These are phyloP conservation scores for Candida jianshihensis DNA, from an alignment of 805 yeast genomes.

Conservation along the genomic window DNA sequence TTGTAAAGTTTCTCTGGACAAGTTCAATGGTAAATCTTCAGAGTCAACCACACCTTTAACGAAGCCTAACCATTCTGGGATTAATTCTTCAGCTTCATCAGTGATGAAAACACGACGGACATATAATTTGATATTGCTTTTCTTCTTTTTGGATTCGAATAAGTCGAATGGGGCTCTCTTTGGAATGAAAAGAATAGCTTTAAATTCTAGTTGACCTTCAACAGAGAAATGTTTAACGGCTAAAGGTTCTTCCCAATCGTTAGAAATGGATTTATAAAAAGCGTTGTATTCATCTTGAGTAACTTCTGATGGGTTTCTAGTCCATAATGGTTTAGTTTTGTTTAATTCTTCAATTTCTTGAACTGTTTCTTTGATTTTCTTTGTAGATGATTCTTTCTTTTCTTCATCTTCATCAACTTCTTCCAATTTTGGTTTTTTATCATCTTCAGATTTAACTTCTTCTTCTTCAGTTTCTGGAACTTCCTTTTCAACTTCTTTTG, in stretches of 20 bases:
- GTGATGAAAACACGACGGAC: conserved; percentile 99
- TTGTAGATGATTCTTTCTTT: conserved; percentile 65
- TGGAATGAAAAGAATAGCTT: conserved; percentile 95
- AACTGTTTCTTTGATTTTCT: conserved; percentile 87
- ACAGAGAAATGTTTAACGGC: conserved; percentile 99
- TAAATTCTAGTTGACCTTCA: conserved; percentile 99
- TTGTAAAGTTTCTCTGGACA: conserved; percentile 99
- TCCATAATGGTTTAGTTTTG: conserved; percentile 99
- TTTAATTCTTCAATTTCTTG: conserved; percentile 96
- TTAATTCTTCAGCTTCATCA: conserved; percentile 98
- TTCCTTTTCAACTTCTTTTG: conserved; percentile 98
- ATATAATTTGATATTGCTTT: conserved; percentile 95
- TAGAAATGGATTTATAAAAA: conserved; percentile 97
- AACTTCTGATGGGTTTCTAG: conserved; percentile 96
- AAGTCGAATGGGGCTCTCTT: conserved; percentile 99
- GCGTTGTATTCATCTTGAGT: conserved; percentile 98
- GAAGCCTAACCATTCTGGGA: conserved; percentile 98
- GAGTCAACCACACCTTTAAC: conserved; percentile 99
- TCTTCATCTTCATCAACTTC: conserved; percentile 67
- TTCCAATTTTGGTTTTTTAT: conserved; percentile 67
- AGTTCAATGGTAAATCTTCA: conserved; percentile 98
- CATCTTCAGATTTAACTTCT: conserved; percentile 45
- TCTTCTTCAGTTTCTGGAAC: conserved; percentile 75
- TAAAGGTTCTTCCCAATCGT: conserved; percentile 99
- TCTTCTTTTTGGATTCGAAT: conserved; percentile 98